phyloP scores from a whole-genome alignment of 1,284 basidiomycete genomes.

The Violaceomyces palustris region DNA sequence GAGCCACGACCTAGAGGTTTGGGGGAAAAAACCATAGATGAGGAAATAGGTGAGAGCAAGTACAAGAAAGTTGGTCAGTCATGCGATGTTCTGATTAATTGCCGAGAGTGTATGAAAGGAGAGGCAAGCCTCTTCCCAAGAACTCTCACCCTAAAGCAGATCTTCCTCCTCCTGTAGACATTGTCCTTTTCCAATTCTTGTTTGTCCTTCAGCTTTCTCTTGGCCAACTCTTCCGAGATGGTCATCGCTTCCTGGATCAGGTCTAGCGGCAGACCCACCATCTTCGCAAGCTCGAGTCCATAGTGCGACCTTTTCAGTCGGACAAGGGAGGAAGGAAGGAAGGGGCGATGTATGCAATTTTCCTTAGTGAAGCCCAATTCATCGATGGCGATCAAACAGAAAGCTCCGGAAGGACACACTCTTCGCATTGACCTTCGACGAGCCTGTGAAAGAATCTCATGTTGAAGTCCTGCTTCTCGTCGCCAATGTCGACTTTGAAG shows the following conservation, averaged over 20 bases:
- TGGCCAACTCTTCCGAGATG: neutral
- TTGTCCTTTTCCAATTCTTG: neutral
- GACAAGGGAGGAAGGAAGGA: neutral
- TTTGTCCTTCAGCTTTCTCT: neutral
- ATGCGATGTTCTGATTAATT: neutral
- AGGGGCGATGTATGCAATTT: neutral
- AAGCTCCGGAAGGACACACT: neutral
- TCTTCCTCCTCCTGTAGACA: neutral
- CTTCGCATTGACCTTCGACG: slow-evolving; percentile 11
- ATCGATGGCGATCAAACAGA: too few relatives aligned
- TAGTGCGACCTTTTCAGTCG: slow-evolving; percentile 11
- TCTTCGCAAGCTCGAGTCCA: slow-evolving; percentile 24
- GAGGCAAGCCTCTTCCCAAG: neutral
- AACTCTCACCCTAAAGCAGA: neutral
- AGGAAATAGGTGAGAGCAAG: neutral
- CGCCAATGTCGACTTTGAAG: slow-evolving; percentile 8
- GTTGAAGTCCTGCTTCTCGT: slow-evolving; percentile 3
- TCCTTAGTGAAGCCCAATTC: neutral
- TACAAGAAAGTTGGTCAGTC: neutral
- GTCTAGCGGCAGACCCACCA: slow-evolving; percentile 1
- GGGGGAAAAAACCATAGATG: neutral
- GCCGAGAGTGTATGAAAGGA: neutral
- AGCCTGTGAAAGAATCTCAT: slow-evolving; percentile 24
- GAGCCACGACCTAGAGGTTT: neutral
- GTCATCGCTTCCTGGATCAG: neutral